Base-by-base conservation (phyloP, 805 yeast species). In the Ogataea corticis region DNA sequence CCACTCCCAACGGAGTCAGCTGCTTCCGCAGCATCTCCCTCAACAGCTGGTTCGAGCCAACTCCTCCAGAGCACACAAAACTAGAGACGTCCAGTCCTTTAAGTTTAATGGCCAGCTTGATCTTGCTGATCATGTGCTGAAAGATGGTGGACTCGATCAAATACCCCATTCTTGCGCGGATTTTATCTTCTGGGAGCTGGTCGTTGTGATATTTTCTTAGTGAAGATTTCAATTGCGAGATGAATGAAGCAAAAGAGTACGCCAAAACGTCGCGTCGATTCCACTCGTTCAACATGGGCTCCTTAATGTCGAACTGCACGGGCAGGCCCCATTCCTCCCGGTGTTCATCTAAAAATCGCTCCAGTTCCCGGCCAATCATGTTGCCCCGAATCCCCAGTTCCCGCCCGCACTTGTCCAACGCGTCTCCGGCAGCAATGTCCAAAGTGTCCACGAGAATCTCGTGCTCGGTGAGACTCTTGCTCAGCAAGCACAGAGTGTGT, bases 361-460 rank as follows among this genome's bases (percentile, higher is more conserved):
- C 97, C 64, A 90, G 65, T 53, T 84, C 96, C 55, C 80, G 85
- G 1, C 97, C 99, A 34, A 91, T 75, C 89, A 90, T 87, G 49
- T 80, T 82, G 0, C 97, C 97, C 21, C 61, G 62, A 29, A 94
- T 61, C 0, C 97, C 97, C 37, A 94, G 57, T 51, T 80, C 87
- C 48, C 97, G 72, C 0, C 96, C 96, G 61, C 96, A 88, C 66
- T 92, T 92, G 64, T 94, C 99, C 17, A 94, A 65, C 0, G 96
- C 85, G 64, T 92, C 97, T 0, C 99, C 99, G 3, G 85, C 85
- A 0, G 99, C 97, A 23, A 89, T 86, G 59, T 91, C 99, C 15
- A 80, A 66, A 0, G 96, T 87, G 56, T 90, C 76, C 16, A 84
- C 80, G 3, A 89, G 62, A 1, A 92, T 77, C 46, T 80, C 82